Evolutionary conservation across 2,329 filamentous ascomycete genomes (phyloP).

Genomic region (Colletotrichum neosansevieriae): DNA sequence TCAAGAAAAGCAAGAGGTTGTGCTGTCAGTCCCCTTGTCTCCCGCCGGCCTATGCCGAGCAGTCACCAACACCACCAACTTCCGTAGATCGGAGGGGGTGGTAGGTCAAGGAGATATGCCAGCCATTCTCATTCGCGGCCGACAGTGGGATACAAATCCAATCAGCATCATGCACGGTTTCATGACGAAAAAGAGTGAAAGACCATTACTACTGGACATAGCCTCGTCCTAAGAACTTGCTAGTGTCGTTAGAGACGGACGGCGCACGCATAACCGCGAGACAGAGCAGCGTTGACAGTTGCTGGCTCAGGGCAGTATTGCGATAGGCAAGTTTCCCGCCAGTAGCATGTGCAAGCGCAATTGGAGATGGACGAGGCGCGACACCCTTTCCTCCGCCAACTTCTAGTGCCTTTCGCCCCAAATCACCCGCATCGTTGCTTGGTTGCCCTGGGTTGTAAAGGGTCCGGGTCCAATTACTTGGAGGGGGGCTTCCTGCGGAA

Average conservation of each 20-base stretch:
- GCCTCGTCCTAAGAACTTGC: background rate
- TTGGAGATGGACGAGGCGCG: slow-evolving; percentile 24
- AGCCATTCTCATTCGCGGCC: slow-evolving; percentile 1
- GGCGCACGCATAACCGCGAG: slow-evolving; percentile 13
- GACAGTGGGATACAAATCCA: slow-evolving; percentile 12
- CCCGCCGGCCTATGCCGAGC: slow-evolving; percentile 28
- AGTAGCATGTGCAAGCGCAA: slow-evolving; percentile 34
- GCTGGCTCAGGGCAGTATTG: background rate
- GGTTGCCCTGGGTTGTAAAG: slow-evolving; percentile 31
- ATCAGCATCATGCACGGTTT: slow-evolving; percentile 12
- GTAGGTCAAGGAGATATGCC: slow-evolving; percentile 9
- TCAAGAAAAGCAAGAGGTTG: slow-evolving; percentile 14
- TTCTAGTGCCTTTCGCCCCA: slow-evolving; percentile 21
- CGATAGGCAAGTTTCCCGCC: background rate
- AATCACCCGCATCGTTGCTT: slow-evolving; percentile 39
- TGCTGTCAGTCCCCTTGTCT: slow-evolving; percentile 16
- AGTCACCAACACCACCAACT: slow-evolving; percentile 21
- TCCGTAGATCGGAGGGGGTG: slow-evolving; percentile 35
- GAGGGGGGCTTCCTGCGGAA: slow-evolving; percentile 25
- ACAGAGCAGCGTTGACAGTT: slow-evolving; percentile 4
- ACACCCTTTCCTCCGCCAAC: slow-evolving; percentile 24
- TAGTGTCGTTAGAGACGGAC: background rate
- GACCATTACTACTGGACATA: background rate
- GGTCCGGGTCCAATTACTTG: slow-evolving; percentile 37
- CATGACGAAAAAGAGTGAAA: slow-evolving; percentile 25